Base-by-base conservation (phyloP, 1,139 yeast species). In the Pneumocystis sp. region DNA sequence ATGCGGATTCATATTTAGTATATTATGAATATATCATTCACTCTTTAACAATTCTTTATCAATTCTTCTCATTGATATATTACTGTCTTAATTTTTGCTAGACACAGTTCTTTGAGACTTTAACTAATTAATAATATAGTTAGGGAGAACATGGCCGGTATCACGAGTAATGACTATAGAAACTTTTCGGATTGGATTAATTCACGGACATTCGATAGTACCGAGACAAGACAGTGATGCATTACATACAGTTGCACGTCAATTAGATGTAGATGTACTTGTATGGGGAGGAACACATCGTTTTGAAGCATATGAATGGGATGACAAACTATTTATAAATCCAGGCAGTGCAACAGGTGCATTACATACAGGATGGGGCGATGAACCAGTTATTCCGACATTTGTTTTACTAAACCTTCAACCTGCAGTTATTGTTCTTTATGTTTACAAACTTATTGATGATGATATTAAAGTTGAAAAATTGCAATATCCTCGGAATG, bases 291-390 rank as follows among this genome's bases (percentile, higher is more conserved):
- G 96, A 0, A 86, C 96, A 1, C 96, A 89, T 74, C 83, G 85
- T 69, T 95, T 89, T 7, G 97, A 93, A 73, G 96, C 97, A 0
- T 93, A 89, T 72, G 89, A 95, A 12, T 78, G 91, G 68, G 97
- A 90, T 70, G 96, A 95, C 39, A 89, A 89, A 76, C 89, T 91
- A 75, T 93, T 93, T 72, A 81, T 93, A 35, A 91, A 89, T 74
- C 98, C 98, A 0, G 98, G 98, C 0, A 87, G 96, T 73, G 96
- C 95, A 61, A 90, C 97, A 0, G 98, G 98, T 17, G 96, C 97
- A 0, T 83, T 82, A 59, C 37, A 39, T 39, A 59, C 68, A 79
- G 84, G 74, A 80, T 83, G 76, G 69, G 77, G 76, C 15, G 79
- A 74, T 65, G 77, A 75, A 40, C 70, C 76, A 3, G 76, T 85